A percentile compares a stretch with the other conserved stretches of the same genome.
phyloP scores from a whole-genome alignment of 2,329 filamentous ascomycete species.

The Thielaviopsis euricoi region DNA sequence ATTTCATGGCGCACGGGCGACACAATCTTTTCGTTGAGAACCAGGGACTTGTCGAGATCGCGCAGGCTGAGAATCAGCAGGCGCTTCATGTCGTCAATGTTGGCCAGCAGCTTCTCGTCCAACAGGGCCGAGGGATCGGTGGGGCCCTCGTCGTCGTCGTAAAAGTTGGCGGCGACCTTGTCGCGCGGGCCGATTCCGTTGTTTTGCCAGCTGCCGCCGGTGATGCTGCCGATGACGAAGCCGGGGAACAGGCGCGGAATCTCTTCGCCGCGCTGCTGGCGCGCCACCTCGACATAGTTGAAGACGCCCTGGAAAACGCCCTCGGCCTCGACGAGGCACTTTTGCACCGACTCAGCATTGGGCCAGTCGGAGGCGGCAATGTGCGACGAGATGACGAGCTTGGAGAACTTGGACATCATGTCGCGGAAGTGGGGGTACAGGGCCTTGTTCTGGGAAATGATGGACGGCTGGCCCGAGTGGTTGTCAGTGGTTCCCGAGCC shows the following conservation, averaged over 20 bases:
- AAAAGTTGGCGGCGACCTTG: conserved; percentile 63
- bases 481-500: conserved; percentile 97
- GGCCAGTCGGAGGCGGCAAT: conserved; percentile 95
- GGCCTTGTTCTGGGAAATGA: conserved; percentile 95
- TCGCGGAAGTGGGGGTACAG: conserved; percentile 94
- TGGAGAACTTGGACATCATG: conserved; percentile 99
- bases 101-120: conserved; percentile 62
- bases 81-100: conserved; percentile 71
- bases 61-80: conserved; percentile 74
- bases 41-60: conserved; percentile 70
- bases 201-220: conserved; percentile 78
- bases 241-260: conserved; percentile 87
- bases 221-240: conserved; percentile 72
- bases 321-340: conserved; percentile 94
- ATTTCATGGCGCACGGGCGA: conserved; percentile 62
- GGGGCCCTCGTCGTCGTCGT: conserved; percentile 63
- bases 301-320: conserved; percentile 87
- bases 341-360: conserved; percentile 80
- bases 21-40: conserved; percentile 64
- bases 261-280: conserved; percentile 82
- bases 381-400: conserved; percentile 91
- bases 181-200: conserved; percentile 50
- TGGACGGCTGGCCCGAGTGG: conserved; percentile 96
- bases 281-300: conserved; percentile 88
- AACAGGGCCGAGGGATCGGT: conserved; percentile 57